Evolutionary conservation across 75 land plant genomes (phyloP).

Genomic region (Picea glauca): DNA sequence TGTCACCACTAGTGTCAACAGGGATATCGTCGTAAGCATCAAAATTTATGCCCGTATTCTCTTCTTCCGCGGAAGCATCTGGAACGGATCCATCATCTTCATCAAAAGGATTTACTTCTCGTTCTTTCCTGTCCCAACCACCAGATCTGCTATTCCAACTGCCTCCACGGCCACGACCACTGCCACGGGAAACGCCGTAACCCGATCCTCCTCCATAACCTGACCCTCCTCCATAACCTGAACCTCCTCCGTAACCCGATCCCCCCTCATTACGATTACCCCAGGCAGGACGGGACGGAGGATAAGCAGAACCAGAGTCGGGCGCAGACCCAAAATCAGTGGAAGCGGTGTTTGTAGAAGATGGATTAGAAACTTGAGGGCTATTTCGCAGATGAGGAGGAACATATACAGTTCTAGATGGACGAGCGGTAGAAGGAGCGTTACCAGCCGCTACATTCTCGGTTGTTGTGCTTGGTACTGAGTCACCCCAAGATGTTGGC

Average conservation of each 20-base stretch:
- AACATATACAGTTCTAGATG: conserved; percentile 52
- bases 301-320: conserved; percentile 7
- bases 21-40: conserved; percentile 95
- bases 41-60: conserved; percentile 79
- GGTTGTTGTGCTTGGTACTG: conserved; percentile 32
- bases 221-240: conserved; percentile 9
- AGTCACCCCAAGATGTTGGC: conserved; percentile 81
- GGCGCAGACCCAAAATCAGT: conserved; percentile 16
- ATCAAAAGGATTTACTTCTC: conserved; percentile 83
- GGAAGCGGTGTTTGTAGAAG: conserved; percentile 9
- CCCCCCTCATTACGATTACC: neutral
- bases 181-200: conserved; percentile 5
- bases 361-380: conserved; percentile 6
- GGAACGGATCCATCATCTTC: conserved; percentile 32
- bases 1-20: conserved; percentile 81
- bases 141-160: conserved; percentile 29
- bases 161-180: conserved; percentile 19
- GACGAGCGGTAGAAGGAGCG: neutral
- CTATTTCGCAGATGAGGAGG: conserved; percentile 84
- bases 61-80: conserved; percentile 34
- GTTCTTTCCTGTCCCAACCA: conserved; percentile 36
- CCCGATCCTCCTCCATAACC: conserved; percentile 20
- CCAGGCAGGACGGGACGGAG: conserved; percentile 4
- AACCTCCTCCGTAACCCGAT: conserved; percentile 16
- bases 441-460: conserved; percentile 31